Percentiles rank a stretch among this genome's conserved stretches.
Conservation (phyloP, 345 rosid genomes). For the Syzygium oleosum region DNA sequence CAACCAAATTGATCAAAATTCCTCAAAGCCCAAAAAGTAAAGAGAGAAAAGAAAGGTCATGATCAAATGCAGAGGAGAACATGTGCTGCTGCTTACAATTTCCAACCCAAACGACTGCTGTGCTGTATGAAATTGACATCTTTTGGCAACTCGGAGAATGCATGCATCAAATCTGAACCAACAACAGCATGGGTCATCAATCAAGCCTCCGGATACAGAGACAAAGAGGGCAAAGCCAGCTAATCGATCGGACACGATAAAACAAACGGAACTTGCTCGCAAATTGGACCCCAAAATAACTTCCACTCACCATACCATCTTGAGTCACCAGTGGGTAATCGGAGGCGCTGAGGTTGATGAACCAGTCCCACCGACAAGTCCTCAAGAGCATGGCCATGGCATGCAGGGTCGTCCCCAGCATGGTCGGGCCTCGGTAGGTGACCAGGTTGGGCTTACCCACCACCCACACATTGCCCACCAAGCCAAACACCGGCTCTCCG, state of each 20-base stretch:
- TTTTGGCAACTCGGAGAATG: slow-evolving; percentile 74
- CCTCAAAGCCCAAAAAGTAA: not conserved
- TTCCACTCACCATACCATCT: slow-evolving; percentile 98
- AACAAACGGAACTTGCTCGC: not conserved
- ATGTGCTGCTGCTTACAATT: slow-evolving; percentile 38
- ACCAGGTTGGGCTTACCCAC: slow-evolving; percentile 74
- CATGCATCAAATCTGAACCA: slow-evolving; percentile 78
- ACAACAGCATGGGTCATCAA: not conserved
- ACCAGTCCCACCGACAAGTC: slow-evolving; percentile 91
- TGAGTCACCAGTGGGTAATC: slow-evolving; percentile 85
- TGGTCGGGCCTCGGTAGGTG: slow-evolving; percentile 88
- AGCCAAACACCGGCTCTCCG: slow-evolving; percentile 38
- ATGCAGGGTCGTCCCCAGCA: slow-evolving; percentile 85
- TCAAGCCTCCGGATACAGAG: not conserved
- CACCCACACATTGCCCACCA: slow-evolving; percentile 68
- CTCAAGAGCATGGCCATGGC: slow-evolving; percentile 69
- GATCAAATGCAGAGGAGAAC: not conserved
- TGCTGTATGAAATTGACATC: slow-evolving; percentile 90
- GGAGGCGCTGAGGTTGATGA: slow-evolving; percentile 95
- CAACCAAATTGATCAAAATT: not conserved
- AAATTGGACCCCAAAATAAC: not conserved
- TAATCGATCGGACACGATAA: not conserved
- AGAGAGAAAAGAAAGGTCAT: not conserved
- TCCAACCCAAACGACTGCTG: slow-evolving; percentile 78
- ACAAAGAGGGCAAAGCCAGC: not conserved